Conservation (phyloP, 768 basidiomycete species). For the Leccinellum albellum region DNA sequence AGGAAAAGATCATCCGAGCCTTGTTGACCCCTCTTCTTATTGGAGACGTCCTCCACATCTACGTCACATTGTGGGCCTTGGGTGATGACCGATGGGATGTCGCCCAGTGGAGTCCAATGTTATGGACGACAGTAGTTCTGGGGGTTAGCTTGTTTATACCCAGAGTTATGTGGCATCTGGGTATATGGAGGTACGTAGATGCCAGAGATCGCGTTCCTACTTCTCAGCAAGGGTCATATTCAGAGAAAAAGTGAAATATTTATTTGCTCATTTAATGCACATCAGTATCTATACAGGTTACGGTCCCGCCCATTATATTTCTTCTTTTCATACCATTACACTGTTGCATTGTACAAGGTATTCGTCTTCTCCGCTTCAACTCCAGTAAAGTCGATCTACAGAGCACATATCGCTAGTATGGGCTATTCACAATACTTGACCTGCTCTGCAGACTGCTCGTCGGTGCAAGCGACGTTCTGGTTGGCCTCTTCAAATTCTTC, state of each 20-base stretch:
- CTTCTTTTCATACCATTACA: constrained; percentile 1
- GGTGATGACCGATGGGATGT: constrained; percentile 68
- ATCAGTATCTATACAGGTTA: constrained; percentile 1
- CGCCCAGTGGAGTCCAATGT: constrained; percentile 60
- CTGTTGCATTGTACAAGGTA: constrained; percentile 7
- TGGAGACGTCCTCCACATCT: constrained; percentile 65
- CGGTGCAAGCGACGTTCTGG: constrained; percentile 64
- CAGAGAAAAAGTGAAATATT: constrained; percentile 15
- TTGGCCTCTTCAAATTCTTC: constrained; percentile 84
- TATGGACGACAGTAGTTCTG: constrained; percentile 62
- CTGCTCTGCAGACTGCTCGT: constrained; percentile 39
- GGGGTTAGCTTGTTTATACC: constrained; percentile 68
- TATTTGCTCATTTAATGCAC: constrained; percentile 22
- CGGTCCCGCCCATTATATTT: background rate
- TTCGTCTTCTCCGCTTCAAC: constrained; percentile 8
- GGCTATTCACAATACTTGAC: constrained; percentile 67
- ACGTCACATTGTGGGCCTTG: constrained; percentile 68
- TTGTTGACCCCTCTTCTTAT: constrained; percentile 65
- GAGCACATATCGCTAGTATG: constrained; percentile 38
- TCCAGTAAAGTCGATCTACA: constrained; percentile 1
- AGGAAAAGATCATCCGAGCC: constrained; percentile 66
- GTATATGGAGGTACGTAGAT: constrained; percentile 71
- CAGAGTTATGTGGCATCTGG: constrained; percentile 69
- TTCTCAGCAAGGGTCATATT: background rate
- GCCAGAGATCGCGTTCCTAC: constrained; percentile 45